These are phyloP conservation scores for Aspergillus sclerotioniger DNA, from an alignment of 495 filamentous ascomycete species.

Conservation along the genomic window DNA sequence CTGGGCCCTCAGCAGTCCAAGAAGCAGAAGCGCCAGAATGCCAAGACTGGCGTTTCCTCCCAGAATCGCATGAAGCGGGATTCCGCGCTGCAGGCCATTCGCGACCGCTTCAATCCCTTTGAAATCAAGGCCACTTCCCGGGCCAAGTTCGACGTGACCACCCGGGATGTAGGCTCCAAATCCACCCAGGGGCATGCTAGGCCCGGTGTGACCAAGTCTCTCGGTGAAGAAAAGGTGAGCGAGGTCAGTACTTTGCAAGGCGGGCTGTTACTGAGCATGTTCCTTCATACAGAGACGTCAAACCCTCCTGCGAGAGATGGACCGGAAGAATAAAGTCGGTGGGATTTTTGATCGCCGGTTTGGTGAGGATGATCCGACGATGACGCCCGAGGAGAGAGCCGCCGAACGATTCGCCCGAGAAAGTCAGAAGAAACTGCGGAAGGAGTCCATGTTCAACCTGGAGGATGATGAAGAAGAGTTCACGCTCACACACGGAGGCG, in stretches of 20 bases:
- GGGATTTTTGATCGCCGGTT: conserved; percentile 92
- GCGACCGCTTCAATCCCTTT: conserved; percentile 96
- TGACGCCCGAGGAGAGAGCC: conserved; percentile 93
- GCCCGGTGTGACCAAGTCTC: conserved; percentile 78
- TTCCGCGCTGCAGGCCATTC: conserved; percentile 74
- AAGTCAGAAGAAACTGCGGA: conserved; percentile 69
- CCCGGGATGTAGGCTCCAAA: conserved; percentile 47
- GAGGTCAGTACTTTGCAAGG: neutral
- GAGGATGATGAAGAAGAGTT: conserved; percentile 72
- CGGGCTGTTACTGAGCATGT: conserved; percentile 10
- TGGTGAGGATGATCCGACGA: conserved; percentile 89
- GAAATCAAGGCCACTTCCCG: conserved; percentile 74
- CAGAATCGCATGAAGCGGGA: conserved; percentile 70
- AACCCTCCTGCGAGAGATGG: conserved; percentile 83
- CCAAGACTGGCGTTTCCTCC: conserved; percentile 56
- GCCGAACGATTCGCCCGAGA: conserved; percentile 85
- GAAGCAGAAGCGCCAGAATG: conserved; percentile 77
- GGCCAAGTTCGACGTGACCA: conserved; percentile 75
- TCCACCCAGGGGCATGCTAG: conserved; percentile 54
- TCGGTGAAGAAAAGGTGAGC: conserved; percentile 81
- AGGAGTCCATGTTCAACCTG: conserved; percentile 78
- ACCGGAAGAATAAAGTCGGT: conserved; percentile 81
- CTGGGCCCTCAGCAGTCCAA: conserved; percentile 87
- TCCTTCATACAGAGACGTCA: conserved; percentile 57
- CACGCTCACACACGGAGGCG: conserved; percentile 80